Conservation (phyloP, 331 rosid genomes). For the Acacia pycnantha region DNA sequence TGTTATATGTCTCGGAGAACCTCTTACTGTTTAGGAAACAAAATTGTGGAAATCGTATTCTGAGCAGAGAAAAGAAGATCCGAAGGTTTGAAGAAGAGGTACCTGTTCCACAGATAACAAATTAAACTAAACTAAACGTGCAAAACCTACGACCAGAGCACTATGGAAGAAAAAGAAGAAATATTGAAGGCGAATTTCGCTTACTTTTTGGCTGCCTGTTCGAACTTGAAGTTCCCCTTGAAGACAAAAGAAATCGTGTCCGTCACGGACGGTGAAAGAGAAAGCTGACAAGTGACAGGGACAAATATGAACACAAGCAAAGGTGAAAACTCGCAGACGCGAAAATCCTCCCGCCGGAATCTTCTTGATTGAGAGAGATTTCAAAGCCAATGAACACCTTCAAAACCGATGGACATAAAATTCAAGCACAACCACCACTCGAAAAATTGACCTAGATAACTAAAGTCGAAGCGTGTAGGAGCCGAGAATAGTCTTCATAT, state of each 20-base stretch:
- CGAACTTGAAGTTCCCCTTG: neutral
- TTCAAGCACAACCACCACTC: too few relatives aligned
- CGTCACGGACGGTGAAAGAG: neutral
- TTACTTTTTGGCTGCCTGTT: neutral
- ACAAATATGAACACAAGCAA: neutral
- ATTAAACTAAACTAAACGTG: neutral
- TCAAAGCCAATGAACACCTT: neutral
- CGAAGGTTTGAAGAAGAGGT: neutral
- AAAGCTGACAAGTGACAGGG: neutral
- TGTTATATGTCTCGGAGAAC: slow-evolving; percentile 5
- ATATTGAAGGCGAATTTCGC: neutral
- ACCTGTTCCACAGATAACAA: neutral
- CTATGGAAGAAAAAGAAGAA: neutral
- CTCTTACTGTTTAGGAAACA: neutral
- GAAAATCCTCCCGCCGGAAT: neutral
- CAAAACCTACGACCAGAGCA: neutral
- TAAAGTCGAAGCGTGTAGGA: neutral
- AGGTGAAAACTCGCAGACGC: slow-evolving; percentile 14
- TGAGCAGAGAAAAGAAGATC: neutral
- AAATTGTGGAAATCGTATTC: neutral
- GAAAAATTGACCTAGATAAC: neutral
- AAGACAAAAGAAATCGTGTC: neutral
- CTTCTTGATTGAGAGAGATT: neutral
- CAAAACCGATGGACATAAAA: neutral
- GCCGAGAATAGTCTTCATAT: neutral